These are phyloP conservation scores for Kodamaea sagamina DNA, from an alignment of 805 yeast species.

Conservation along the genomic window DNA sequence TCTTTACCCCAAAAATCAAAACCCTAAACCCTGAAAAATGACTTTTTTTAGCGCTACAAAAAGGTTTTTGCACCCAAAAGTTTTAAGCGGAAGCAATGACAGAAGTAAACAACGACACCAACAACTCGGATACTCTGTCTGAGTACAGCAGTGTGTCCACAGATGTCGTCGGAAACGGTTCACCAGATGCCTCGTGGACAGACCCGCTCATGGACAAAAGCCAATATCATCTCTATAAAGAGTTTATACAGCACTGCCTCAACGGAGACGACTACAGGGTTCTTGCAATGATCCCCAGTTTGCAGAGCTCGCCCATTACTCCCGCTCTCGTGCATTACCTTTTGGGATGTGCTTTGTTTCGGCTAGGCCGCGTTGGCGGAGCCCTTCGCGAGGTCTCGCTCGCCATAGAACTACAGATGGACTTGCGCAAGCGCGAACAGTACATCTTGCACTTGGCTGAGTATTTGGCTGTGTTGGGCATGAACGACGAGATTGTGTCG, in stretches of 20 bases:
- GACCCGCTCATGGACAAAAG: background rate
- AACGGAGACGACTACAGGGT: constrained; percentile 20
- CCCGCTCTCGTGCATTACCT: constrained; percentile 8
- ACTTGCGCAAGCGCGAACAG: constrained; percentile 17
- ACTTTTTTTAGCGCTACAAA: constrained; percentile 1
- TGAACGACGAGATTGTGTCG: constrained; percentile 14
- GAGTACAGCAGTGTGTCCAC: background rate
- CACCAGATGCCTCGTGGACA: constrained; percentile 3
- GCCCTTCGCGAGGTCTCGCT: constrained; percentile 29
- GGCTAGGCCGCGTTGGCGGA: constrained; percentile 25
- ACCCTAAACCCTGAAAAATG: no score
- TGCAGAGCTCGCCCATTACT: constrained; percentile 2
- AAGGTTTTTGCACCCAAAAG: constrained; percentile 8
- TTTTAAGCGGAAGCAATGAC: background rate
- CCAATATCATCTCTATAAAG: constrained; percentile 3
- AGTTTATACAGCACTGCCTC: constrained; percentile 12
- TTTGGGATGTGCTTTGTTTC: constrained; percentile 19
- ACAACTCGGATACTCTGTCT: background rate
- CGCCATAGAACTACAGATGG: constrained; percentile 25
- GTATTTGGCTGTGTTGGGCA: constrained; percentile 20
- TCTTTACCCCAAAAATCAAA: no score
- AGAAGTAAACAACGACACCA: background rate
- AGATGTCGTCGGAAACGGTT: background rate
- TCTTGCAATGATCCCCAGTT: constrained; percentile 17
- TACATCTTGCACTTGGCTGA: constrained; percentile 18